These are phyloP conservation scores for Cenchrus americanus DNA, from an alignment of 176 grass and related monocot genomes.

Conservation along the genomic window DNA sequence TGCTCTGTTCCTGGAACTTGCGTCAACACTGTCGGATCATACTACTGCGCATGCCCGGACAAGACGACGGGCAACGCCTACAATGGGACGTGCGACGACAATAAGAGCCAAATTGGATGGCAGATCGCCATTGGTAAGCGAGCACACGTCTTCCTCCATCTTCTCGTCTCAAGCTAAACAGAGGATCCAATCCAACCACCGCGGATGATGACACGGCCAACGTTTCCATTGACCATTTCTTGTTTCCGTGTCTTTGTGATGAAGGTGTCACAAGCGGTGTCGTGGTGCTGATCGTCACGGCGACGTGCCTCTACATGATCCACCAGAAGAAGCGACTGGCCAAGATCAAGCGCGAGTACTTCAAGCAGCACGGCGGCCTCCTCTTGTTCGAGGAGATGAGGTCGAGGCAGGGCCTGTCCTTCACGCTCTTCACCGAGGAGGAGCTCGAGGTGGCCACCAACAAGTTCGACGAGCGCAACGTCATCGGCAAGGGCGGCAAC, in stretches of 20 bases:
- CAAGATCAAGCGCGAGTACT: constrained; percentile 52
- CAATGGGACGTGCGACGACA: constrained; percentile 44
- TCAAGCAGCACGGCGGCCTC: constrained; percentile 71
- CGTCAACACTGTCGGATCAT: constrained; percentile 51
- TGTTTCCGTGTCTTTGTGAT: neutral
- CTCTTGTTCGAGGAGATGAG: constrained; percentile 65
- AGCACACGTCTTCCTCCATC: neutral
- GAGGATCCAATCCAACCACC: constrained; percentile 11
- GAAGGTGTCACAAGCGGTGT: constrained; percentile 51
- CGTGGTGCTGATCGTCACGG: constrained; percentile 31
- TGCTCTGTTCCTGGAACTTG: constrained; percentile 61
- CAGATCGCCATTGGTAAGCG: constrained; percentile 66
- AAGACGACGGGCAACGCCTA: constrained; percentile 45
- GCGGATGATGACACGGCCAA: neutral
- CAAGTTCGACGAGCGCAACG: constrained; percentile 55
- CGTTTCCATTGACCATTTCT: neutral
- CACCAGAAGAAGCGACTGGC: constrained; percentile 49
- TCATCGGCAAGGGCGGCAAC: constrained; percentile 72
- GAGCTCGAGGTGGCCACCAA: constrained; percentile 68
- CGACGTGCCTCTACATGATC: constrained; percentile 42
- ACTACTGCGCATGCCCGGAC: constrained; percentile 52
- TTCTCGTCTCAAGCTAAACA: neutral
- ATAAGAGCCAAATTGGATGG: constrained; percentile 41
- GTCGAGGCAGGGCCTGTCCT: constrained; percentile 59
- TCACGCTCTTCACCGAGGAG: constrained; percentile 64